phyloP scores from a whole-genome alignment of 2,329 filamentous ascomycete species.

The Beauveria medogensis region DNA sequence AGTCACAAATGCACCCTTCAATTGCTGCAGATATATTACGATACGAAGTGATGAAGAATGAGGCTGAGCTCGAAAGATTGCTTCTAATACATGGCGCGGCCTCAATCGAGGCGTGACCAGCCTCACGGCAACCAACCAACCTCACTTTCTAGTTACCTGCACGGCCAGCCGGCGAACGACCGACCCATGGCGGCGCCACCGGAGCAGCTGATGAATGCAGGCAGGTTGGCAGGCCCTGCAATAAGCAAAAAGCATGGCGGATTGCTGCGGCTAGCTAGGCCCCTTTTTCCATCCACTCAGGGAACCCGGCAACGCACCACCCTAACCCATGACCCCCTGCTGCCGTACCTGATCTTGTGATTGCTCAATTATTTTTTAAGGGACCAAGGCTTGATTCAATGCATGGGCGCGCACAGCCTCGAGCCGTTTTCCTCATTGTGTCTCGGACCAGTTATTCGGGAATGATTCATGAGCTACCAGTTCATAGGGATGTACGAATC shows the following conservation, averaged over 20 bases:
- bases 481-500: too few species aligned
- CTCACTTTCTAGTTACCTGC: not conserved
- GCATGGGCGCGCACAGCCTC: not conserved
- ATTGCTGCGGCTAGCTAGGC: not conserved
- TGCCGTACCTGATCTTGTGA: slow-evolving; percentile 11
- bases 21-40: too few species aligned
- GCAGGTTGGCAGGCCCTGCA: not conserved
- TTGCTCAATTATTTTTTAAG: slow-evolving; percentile 2
- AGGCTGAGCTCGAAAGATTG: not conserved
- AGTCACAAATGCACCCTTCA: too few species aligned
- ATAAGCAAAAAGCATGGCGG: not conserved
- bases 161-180: not conserved
- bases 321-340: slow-evolving; percentile 8
- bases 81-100: not conserved
- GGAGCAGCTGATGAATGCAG: slow-evolving; percentile 5
- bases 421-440: not conserved
- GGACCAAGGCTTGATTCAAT: not conserved
- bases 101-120: not conserved
- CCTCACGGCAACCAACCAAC: not conserved
- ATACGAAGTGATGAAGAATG: not conserved
- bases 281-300: not conserved
- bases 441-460: not conserved
- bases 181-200: slow-evolving; percentile 2
- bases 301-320: not conserved
- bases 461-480: not conserved